Evolutionary conservation across 805 yeast species (phyloP), one percentile per base, ranked within the genome.

Genomic region (Brettanomyces naardenensis): DNA sequence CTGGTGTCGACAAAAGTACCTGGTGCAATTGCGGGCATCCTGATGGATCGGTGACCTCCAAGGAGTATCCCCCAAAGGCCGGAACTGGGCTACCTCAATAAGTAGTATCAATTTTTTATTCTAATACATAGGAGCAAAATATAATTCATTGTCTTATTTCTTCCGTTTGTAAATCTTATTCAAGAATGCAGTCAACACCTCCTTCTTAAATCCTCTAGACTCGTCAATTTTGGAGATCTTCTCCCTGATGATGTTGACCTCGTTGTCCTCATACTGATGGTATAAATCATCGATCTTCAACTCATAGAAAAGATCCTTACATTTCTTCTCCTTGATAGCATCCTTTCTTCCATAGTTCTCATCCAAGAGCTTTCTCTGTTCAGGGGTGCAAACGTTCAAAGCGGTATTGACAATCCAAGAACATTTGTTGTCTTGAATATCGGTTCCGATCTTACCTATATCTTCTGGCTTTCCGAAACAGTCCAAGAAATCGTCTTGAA

Each of bases 391-490:
- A 48, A 79, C 66, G 59, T 80, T 73, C 52, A 92, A 74, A 6
- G 98, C 98, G 51, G 86, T 84, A 71, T 92, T 92, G 53, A 92
- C 75, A 39, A 92, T 79, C 99, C 99, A 92, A 31, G 96, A 84
- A 65, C 99, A 92, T 65, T 92, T 92, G 76, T 92, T 92, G 65
- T 92, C 99, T 67, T 84, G 84, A 57, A 92, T 92, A 61, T 92
- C 99, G 43, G 98, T 92, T 50, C 99, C 99, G 51, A 92, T 87
- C 71, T 92, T 92, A 46, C 99, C 99, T 56, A 89, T 92, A 55
- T 90, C 87, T 58, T 85, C 94, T 31, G 98, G 96, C 52, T 90
- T 87, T 48, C 98, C 99, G 57, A 86, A 92, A 63, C 96, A 86
- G 64, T 92, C 99, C 48, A 92, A 75, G 68, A 72, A 92, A 62